A percentile compares a stretch with the other conserved stretches of the same genome.
phyloP scores from a whole-genome alignment of 768 basidiomycete genomes.

The Mycena albidolilacea region DNA sequence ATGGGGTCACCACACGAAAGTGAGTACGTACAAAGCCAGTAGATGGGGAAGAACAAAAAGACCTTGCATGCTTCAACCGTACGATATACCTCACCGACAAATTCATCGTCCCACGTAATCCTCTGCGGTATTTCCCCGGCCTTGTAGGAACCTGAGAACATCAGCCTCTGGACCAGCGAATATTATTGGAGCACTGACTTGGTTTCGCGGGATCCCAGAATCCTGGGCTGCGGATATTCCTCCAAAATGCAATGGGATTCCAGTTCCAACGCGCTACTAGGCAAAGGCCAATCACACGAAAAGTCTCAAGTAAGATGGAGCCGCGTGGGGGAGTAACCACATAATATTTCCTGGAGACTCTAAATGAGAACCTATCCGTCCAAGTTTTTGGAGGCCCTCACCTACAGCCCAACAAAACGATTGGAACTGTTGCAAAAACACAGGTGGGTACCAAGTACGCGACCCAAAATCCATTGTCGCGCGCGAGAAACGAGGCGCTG shows the following conservation, averaged over 20 bases:
- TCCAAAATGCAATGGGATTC: conserved; percentile 49
- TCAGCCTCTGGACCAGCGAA: too few species aligned
- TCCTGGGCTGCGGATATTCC: too few species aligned
- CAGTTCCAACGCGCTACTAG: conserved; percentile 55
- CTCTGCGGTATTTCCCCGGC: too few species aligned
- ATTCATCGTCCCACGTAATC: too few species aligned
- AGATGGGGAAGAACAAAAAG: conserved; percentile 70
- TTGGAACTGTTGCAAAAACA: conserved; percentile 62
- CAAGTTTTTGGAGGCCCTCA: background rate
- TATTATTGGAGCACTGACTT: too few species aligned
- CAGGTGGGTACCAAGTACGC: conserved; percentile 65
- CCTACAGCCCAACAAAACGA: conserved; percentile 59
- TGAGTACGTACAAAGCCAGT: conserved; percentile 54
- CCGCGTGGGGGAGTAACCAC: conserved; percentile 50
- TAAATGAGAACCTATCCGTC: conserved; percentile 26
- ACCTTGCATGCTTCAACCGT: conserved; percentile 66
- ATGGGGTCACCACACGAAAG: conserved; percentile 53
- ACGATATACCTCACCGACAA: conserved; percentile 64
- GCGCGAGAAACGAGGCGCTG: conserved; percentile 66
- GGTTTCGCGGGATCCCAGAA: too few species aligned
- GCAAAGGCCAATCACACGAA: conserved; percentile 55
- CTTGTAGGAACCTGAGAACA: too few species aligned
- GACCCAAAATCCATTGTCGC: conserved; percentile 67
- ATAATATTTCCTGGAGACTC: background rate
- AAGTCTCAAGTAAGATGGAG: conserved; percentile 59